Conservation (phyloP, 1,139 yeast species). For the Maudiozyma humilis region DNA sequence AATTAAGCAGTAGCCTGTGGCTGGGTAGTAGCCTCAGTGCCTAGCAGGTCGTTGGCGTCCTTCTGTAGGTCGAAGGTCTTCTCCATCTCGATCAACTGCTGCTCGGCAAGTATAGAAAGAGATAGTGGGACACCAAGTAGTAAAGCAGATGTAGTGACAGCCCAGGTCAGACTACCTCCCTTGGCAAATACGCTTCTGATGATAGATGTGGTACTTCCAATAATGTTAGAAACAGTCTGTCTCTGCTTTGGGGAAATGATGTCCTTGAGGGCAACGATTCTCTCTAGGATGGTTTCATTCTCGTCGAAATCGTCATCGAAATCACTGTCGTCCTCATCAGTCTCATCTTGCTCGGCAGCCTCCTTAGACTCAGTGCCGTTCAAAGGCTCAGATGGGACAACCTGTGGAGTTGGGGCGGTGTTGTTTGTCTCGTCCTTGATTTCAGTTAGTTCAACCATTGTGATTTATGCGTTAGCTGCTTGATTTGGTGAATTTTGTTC, state of each 20-base stretch:
- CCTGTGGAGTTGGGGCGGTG: conserved; percentile 17
- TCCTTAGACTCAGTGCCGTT: conserved; percentile 15
- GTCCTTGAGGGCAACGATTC: conserved; percentile 85
- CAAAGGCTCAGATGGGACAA: conserved; percentile 19
- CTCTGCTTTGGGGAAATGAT: conserved; percentile 87
- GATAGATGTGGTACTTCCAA: conserved; percentile 34
- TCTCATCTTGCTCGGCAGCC: conserved; percentile 48
- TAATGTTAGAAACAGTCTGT: conserved; percentile 33
- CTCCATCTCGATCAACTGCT: conserved; percentile 89
- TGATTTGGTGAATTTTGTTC: conserved; percentile 29
- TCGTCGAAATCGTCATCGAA: conserved; percentile 71
- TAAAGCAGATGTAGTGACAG: conserved; percentile 71
- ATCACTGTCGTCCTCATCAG: conserved; percentile 53
- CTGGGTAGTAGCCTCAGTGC: conserved; percentile 61
- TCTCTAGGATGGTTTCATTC: conserved; percentile 76
- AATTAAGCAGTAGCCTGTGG: conserved; percentile 30
- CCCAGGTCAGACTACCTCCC: conserved; percentile 78
- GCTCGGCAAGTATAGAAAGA: conserved; percentile 81
- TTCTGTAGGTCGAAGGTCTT: conserved; percentile 83
- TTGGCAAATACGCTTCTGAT: conserved; percentile 43
- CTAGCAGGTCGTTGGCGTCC: conserved; percentile 74
- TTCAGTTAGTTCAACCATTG: conserved; percentile 30
- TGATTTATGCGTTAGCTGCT: neutral
- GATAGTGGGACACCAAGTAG: conserved; percentile 90
- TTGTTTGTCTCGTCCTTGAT: conserved; percentile 24